These are phyloP conservation scores for Russula virescens DNA, from an alignment of 768 basidiomycete species.

Conservation along the genomic window DNA sequence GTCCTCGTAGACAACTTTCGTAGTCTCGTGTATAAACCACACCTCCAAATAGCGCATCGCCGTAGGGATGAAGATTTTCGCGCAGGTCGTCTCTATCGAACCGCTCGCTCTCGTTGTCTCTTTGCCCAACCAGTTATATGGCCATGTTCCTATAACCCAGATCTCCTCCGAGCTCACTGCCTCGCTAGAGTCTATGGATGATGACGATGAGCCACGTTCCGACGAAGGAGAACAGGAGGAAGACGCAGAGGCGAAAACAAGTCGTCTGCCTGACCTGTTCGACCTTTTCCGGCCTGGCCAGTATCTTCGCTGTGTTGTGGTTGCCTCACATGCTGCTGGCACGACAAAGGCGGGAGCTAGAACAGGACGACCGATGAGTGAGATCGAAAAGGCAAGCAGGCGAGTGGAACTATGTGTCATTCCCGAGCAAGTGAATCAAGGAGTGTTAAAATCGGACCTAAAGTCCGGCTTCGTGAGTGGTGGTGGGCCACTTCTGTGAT, in stretches of 20 bases:
- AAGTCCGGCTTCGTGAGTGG: conserved; percentile 65
- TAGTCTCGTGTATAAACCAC: background rate
- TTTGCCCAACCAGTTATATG: conserved; percentile 92
- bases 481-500: conserved; percentile 5
- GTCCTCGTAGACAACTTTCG: conserved; percentile 8
- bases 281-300: conserved; percentile 81
- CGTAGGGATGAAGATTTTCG: conserved; percentile 81
- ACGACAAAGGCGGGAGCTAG: conserved; percentile 47
- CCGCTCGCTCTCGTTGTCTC: conserved; percentile 89
- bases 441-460: conserved; percentile 73
- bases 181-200: conserved; percentile 58
- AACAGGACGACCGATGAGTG: conserved; percentile 60
- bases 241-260: conserved; percentile 29
- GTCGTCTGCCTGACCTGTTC: conserved; percentile 56
- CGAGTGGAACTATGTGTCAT: conserved; percentile 80
- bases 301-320: conserved; percentile 76
- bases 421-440: conserved; percentile 80
- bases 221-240: conserved; percentile 46
- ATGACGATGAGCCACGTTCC: conserved; percentile 40
- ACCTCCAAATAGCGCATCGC: conserved; percentile 54
- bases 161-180: conserved; percentile 74
- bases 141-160: conserved; percentile 91
- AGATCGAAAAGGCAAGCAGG: conserved; percentile 58
- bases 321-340: conserved; percentile 61
- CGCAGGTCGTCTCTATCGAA: conserved; percentile 80